Evolutionary conservation across 495 filamentous ascomycete species (phyloP), one percentile per base, ranked within the genome.

Genomic region (Bombardia bombarda): DNA sequence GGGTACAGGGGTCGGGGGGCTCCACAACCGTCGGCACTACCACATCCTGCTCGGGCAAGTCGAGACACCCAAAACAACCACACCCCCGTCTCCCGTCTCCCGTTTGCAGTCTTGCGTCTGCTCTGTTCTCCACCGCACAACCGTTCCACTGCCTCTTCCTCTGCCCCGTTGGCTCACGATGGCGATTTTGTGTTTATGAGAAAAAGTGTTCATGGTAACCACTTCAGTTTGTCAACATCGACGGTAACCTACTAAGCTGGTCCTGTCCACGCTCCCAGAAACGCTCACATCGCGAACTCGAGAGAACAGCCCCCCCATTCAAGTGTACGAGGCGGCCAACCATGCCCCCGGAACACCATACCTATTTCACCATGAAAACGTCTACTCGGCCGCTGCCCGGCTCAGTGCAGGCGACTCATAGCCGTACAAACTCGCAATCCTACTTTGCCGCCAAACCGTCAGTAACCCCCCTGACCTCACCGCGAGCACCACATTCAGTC

Each of bases 311-410:
- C n/a, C n/a, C n/a, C n/a, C n/a, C n/a, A n/a, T n/a, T n/a, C n/a
- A n/a, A n/a, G n/a, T n/a, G n/a, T n/a, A n/a, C n/a, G n/a, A n/a
- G n/a, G n/a, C n/a, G n/a, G n/a, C n/a, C n/a, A n/a, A n/a, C n/a
- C n/a, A n/a, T n/a, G n/a, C n/a, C n/a, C n/a, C n/a, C n/a, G n/a
- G n/a, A n/a, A n/a, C n/a, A n/a, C n/a, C n/a, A n/a, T n/a, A 37
- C 59, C 16, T 67, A 65, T 44, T 68, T 58, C 55, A 70, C 60
- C 21, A 71, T 71, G 65, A 74, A 70, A 53, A 70, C 70, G 4
- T 57, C 67, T n/a, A 52, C 61, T 49, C 56, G 67, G 34, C 61
- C 67, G 8, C 23, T 63, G n/a, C 49, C 64, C 16, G 52, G 47
- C 43, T 55, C 64, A 38, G 9, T 54, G n/a, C 63, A 62, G 19